Percentiles rank a stretch among this genome's conserved stretches.
Evolutionary conservation across 2,329 filamentous ascomycete species (phyloP).

Genomic region (Rhynchosporium agropyri): DNA sequence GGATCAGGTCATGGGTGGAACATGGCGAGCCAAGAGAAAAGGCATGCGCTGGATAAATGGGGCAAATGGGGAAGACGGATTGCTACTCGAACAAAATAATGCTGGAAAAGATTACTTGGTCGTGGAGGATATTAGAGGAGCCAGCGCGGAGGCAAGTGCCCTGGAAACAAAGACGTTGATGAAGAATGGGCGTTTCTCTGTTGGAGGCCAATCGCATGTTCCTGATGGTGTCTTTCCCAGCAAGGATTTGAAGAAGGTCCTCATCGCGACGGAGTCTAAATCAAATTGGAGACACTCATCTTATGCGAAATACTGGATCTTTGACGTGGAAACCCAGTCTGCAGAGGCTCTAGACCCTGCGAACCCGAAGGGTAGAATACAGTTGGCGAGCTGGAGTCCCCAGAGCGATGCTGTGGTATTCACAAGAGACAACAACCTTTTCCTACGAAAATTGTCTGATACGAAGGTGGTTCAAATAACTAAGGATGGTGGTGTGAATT

Average conservation of each 20-base stretch:
- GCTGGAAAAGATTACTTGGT: slow-evolving; percentile 73
- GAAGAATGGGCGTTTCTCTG: slow-evolving; percentile 65
- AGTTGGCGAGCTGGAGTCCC: slow-evolving; percentile 89
- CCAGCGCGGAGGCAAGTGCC: slow-evolving; percentile 48
- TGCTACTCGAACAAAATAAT: slow-evolving; percentile 74
- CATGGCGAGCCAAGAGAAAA: slow-evolving; percentile 66
- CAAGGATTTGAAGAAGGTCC: slow-evolving; percentile 80
- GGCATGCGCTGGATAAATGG: slow-evolving; percentile 78
- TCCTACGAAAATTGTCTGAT: slow-evolving; percentile 65
- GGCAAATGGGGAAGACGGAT: slow-evolving; percentile 76
- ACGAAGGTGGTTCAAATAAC: slow-evolving; percentile 64
- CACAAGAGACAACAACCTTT: slow-evolving; percentile 88
- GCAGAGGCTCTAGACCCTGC: slow-evolving; percentile 76
- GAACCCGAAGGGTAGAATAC: slow-evolving; percentile 66
- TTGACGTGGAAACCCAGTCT: slow-evolving; percentile 80
- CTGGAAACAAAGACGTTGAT: slow-evolving; percentile 71
- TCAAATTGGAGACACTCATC: slow-evolving; percentile 90
- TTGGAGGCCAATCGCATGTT: slow-evolving; percentile 56
- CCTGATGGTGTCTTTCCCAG: slow-evolving; percentile 73
- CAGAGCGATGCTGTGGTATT: slow-evolving; percentile 86
- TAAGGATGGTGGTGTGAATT: slow-evolving; percentile 79
- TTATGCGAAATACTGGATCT: slow-evolving; percentile 85
- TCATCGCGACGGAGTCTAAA: slow-evolving; percentile 72
- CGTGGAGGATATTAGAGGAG: slow-evolving; percentile 78
- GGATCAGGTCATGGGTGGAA: slow-evolving; percentile 67